Base-by-base conservation (phyloP, 2,329 filamentous ascomycete genomes). In the Cadophora sp. region DNA sequence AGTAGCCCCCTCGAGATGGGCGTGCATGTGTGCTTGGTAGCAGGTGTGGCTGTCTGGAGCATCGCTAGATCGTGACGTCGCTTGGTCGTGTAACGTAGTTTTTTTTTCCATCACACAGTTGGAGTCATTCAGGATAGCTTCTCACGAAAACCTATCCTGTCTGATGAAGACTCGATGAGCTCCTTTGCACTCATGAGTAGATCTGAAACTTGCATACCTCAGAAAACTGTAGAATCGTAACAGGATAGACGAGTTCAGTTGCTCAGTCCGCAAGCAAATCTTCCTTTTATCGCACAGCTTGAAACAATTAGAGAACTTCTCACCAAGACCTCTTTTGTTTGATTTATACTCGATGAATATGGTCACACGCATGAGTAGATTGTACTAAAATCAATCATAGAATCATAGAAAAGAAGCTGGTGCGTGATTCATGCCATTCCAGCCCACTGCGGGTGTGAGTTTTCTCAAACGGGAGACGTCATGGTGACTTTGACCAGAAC, bases 21-120 rank as follows among this genome's bases (percentile, higher is more conserved):
- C 26, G 51, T 55, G 51, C 51, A 55, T 55, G 26, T n/a, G 26
- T 55, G 51, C 6, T 27, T 55, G 51, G 16, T 55, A 31, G 26
- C 27, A 55, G 51, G 51, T 31, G 51, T 55, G 51, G 51, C 51
- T 55, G 51, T 55, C 51, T 55, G 51, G 26, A 31, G 9, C 51
- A 55, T 55, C 51, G 51, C 51, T 55, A 31, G 51, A 31, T 55
- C 26, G 51, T 55, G 51, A 55, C 26, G 27, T 55, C 51, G 51
- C 51, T 55, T 19, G 24, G 14, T n/a, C 9, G 51, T 31, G 51
- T 26, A 55, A 31, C 27, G 27, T 19, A n/a, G 27, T 55, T 55
- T 55, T 19, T 43, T 53, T 27, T 16, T 27, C 27, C 50, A 29
- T 53, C 50, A 24, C 22, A 53, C 50, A 27, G 14, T 37, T 9